Evolutionary conservation across 257 asterid genomes (phyloP).

Genomic region (Forsythia viridissima): DNA sequence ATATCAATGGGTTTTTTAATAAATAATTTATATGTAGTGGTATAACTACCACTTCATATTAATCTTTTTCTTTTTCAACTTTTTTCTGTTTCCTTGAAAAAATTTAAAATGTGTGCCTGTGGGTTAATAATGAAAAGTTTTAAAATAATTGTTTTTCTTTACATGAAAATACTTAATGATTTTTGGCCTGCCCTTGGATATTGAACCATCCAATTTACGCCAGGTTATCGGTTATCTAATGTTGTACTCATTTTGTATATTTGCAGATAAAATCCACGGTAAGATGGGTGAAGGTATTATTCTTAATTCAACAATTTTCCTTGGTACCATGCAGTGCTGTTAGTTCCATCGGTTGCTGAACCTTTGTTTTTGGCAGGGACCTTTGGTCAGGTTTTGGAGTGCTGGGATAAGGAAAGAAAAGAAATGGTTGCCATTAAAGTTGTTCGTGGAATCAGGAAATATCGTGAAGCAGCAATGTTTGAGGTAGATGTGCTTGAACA

Average conservation of each 20-base stretch:
- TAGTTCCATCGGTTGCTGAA: neutral
- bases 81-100: neutral
- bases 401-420: conserved; percentile 82
- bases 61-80: too few species aligned
- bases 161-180: neutral
- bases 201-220: neutral
- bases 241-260: neutral
- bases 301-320: neutral
- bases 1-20: neutral
- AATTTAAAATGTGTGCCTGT: neutral
- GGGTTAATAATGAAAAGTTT: neutral
- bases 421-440: conserved; percentile 95
- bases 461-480: conserved; percentile 91
- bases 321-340: neutral
- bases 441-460: conserved; percentile 78
- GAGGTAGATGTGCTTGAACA: conserved; percentile 91
- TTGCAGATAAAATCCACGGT: conserved; percentile 80
- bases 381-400: conserved; percentile 93
- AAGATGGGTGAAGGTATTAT: conserved; percentile 93
- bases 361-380: conserved; percentile 48
- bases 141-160: neutral
- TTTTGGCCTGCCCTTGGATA: neutral
- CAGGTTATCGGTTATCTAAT: neutral
- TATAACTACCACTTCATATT: too few species aligned
- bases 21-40: too few species aligned